phyloP scores from a whole-genome alignment of 192 early-diverging fungal species.

The Coemansia reversa region DNA sequence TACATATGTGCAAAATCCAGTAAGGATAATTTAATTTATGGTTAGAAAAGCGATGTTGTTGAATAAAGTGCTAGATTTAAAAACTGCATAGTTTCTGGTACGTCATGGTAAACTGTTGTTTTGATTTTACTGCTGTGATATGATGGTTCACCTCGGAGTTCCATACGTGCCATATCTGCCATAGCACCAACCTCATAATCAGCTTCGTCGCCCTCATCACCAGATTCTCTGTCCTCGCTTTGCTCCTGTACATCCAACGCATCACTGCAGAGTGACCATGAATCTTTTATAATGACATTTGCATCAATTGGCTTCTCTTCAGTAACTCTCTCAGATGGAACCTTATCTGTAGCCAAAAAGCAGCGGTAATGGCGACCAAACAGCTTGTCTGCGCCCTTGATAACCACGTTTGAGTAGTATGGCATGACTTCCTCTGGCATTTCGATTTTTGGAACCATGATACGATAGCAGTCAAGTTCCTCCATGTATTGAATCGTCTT shows the following conservation, averaged over 20 bases:
- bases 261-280: conserved; percentile 2
- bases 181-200: too few species aligned
- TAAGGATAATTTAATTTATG: too few species aligned
- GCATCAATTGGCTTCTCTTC: conserved; percentile 1
- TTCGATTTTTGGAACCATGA: background rate
- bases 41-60: too few species aligned
- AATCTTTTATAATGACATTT: conserved; percentile 5
- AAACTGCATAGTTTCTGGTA: too few species aligned
- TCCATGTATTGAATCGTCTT: background rate
- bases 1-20: too few species aligned
- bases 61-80: too few species aligned
- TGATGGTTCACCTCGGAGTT: background rate
- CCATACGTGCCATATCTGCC: background rate
- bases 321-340: background rate
- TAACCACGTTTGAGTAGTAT: background rate
- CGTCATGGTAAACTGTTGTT: too few species aligned
- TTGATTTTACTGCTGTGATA: too few species aligned
- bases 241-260: background rate
- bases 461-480: conserved; percentile 2
- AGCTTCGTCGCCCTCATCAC: too few species aligned
- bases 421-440: background rate
- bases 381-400: conserved; percentile 1
- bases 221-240: too few species aligned
- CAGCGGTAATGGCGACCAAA: conserved; percentile 10
- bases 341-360: conserved; percentile 1